Percentiles rank a stretch among this genome's conserved stretches.
phyloP scores from a whole-genome alignment of 768 basidiomycete genomes.

The Psilocybe cubensis region DNA sequence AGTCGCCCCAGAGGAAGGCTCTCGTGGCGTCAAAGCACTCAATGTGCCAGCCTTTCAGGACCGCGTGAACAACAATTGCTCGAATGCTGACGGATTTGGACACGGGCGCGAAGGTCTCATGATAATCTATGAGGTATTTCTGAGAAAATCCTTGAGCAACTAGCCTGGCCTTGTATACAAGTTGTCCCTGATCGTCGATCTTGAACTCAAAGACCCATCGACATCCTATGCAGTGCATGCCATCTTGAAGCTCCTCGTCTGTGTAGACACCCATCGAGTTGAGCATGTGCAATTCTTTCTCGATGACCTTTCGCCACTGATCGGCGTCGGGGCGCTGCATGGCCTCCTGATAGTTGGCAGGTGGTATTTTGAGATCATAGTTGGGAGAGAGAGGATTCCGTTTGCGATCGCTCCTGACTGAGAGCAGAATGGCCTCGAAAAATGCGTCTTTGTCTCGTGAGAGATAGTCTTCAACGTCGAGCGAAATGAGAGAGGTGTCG shows the following conservation, averaged over 20 bases:
- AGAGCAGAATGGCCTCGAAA: too few species aligned
- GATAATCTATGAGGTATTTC: too few species aligned
- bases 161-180: too few species aligned
- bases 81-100: conserved; percentile 23
- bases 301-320: neutral
- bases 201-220: too few species aligned
- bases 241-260: too few species aligned
- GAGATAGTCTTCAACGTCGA: neutral
- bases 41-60: conserved; percentile 16
- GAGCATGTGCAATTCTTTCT: too few species aligned
- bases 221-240: too few species aligned
- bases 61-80: conserved; percentile 25
- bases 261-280: too few species aligned
- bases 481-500: too few species aligned
- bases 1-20: conserved; percentile 16
- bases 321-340: neutral
- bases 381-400: neutral
- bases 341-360: neutral
- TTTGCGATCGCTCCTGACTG: neutral
- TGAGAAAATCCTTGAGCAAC: too few species aligned
- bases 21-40: conserved; percentile 12
- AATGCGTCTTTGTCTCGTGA: neutral
- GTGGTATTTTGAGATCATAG: neutral
- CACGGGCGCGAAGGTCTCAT: conserved; percentile 38
- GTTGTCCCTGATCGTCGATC: too few species aligned